Conservation (phyloP, 108 stramenopile species). For the Aureococcus anophagefferens region DNA sequence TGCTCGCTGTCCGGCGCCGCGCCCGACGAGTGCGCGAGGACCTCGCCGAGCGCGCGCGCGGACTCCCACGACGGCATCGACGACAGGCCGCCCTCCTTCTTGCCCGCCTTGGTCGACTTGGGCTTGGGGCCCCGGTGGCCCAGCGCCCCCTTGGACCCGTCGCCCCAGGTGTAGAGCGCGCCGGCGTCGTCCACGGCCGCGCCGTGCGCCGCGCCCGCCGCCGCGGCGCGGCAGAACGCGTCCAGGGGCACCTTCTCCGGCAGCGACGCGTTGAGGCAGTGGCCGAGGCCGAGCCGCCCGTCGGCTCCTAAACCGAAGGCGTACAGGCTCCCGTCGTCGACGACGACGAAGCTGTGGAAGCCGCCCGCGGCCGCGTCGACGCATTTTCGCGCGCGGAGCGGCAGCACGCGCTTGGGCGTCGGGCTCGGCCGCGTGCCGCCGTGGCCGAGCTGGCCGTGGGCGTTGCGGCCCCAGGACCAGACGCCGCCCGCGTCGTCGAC, state of each 20-base stretch:
- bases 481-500: background rate
- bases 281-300: background rate
- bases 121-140: background rate
- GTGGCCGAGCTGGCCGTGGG: conserved; percentile 1
- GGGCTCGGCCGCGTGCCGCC: background rate
- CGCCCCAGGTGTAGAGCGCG: background rate
- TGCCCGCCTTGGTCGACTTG: no score
- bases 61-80: no score
- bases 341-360: background rate
- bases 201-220: background rate
- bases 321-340: background rate
- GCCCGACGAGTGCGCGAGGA: no score
- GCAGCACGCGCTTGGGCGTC: background rate
- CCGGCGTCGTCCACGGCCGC: background rate
- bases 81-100: no score
- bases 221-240: background rate
- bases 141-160: background rate
- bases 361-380: background rate
- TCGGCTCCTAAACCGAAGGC: background rate
- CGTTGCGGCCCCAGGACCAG: conserved; percentile 1
- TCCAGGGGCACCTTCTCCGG: background rate
- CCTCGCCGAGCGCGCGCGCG: no score
- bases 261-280: background rate
- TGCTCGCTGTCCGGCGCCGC: no score
- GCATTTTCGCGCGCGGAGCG: background rate